A percentile compares a stretch with the other conserved stretches of the same genome.
Evolutionary conservation across 139 green algal genomes (phyloP).

Genomic region (Chlamydomonas eustigma): DNA sequence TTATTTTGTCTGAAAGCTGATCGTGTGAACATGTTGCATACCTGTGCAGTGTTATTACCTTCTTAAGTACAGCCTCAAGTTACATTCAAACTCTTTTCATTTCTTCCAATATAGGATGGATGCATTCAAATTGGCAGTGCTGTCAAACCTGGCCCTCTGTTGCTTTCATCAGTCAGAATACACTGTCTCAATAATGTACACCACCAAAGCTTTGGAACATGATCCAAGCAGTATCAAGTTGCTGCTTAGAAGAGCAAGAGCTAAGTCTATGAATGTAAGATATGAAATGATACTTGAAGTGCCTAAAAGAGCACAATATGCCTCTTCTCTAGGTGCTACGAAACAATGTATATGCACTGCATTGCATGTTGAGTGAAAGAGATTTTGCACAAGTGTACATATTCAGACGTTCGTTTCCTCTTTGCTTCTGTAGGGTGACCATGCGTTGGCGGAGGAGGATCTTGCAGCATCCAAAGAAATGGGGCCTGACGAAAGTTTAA

Average conservation of each 20-base stretch:
- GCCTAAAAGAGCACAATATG: too few relatives aligned
- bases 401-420: too few relatives aligned
- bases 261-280: slow-evolving; percentile 38
- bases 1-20: too few relatives aligned
- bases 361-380: too few relatives aligned
- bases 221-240: slow-evolving; percentile 41
- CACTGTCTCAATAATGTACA: slow-evolving; percentile 39
- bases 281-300: too few relatives aligned
- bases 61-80: too few relatives aligned
- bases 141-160: slow-evolving; percentile 58
- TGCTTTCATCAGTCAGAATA: slow-evolving; percentile 37
- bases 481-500: background rate
- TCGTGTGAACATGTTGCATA: too few relatives aligned
- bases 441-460: slow-evolving; percentile 46
- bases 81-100: background rate
- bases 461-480: slow-evolving; percentile 10
- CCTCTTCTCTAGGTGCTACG: too few relatives aligned
- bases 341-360: too few relatives aligned
- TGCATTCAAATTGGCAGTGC: slow-evolving; percentile 30
- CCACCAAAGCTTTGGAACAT: slow-evolving; percentile 37
- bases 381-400: too few relatives aligned
- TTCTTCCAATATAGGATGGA: slow-evolving; percentile 16
- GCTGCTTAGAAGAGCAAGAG: slow-evolving; percentile 29
- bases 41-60: too few relatives aligned
- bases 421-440: slow-evolving; percentile 49